Evolutionary conservation across 129 eudicot species (phyloP), one percentile per base, ranked within the genome.

Genomic region (Kitagawia praeruptora): DNA sequence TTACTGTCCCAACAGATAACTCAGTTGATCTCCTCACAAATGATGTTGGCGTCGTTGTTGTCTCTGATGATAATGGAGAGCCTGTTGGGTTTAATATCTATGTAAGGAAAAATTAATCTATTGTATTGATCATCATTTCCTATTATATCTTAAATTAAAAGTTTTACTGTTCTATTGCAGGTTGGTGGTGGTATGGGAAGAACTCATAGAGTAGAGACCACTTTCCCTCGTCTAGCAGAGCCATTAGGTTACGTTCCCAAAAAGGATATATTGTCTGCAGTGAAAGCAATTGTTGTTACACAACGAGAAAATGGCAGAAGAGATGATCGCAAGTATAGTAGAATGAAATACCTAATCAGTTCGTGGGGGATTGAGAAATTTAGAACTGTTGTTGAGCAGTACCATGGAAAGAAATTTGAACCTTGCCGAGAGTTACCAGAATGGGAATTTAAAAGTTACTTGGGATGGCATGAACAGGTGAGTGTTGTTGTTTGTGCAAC

Each of bases 141-240:
- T 67, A 21, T 25, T 86, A 64, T 12, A 45, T 70, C 18, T 49
- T 25, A 49, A 44, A 40, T 47, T 80, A 38, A 40, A 38, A 56
- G 34, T 73, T 46, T 45, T 61, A 41, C 1, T 49, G 75, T 47
- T 40, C 8, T 39, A 38, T 61, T 85, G 61, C 80, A 96, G 99
- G 98, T 92, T 81, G 99, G 99, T 82, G 99, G 99, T 84, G 99
- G 99, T 34, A 96, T 96, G 99, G 99, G 99, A 80, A 89, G 99
- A 88, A 89, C 99, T 27, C 99, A 96, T 82, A 89, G 99, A 82
- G 42, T 87, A 74, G 99, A 92, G 72, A 83, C 87, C 83, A 96
- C 99, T 42, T 96, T 96, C 72, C 90, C 99, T 76, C 96, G 98
- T 58, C 19, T 96, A 75, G 97, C 99, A 10, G 99, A 96, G 45